Evolutionary conservation across 108 stramenopile species (phyloP).

Genomic region (Seminavis robusta): DNA sequence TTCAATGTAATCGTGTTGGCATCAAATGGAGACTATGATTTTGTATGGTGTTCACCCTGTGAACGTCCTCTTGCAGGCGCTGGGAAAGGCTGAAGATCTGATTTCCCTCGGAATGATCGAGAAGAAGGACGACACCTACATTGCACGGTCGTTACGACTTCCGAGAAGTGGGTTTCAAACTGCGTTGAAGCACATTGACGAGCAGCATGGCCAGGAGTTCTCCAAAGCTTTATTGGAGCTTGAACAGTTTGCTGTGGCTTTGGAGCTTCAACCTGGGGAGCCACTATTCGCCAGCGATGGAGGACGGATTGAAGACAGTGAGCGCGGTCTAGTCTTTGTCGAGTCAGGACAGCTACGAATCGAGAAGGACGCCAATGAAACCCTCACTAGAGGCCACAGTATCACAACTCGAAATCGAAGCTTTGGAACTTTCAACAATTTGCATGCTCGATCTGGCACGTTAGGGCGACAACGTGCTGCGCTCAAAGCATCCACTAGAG

Average conservation of each 20-base stretch:
- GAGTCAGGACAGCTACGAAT: conserved; percentile 43
- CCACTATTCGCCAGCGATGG: conserved; percentile 26
- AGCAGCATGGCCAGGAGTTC: conserved; percentile 43
- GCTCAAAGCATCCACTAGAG: conserved; percentile 11
- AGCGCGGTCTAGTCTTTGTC: conserved; percentile 70
- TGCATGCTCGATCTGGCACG: conserved; percentile 46
- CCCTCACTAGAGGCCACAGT: neutral
- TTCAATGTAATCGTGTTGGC: no score
- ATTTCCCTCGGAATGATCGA: conserved; percentile 33
- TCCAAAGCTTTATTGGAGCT: conserved; percentile 34
- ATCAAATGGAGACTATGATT: no score
- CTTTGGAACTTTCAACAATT: conserved; percentile 26
- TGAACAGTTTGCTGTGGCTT: conserved; percentile 26
- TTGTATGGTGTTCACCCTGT: no score
- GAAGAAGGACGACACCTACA: neutral
- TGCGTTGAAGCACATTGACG: conserved; percentile 57
- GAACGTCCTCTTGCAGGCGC: no score
- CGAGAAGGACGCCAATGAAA: neutral
- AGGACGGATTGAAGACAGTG: conserved; percentile 19
- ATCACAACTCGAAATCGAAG: neutral
- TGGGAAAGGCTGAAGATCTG: conserved; percentile 75
- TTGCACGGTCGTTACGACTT: conserved; percentile 6
- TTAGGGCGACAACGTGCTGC: conserved; percentile 20
- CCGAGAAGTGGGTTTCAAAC: conserved; percentile 40
- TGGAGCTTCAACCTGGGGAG: conserved; percentile 39